phyloP scores from a whole-genome alignment of 1,284 basidiomycete genomes.

The Pholiota adiposa region DNA sequence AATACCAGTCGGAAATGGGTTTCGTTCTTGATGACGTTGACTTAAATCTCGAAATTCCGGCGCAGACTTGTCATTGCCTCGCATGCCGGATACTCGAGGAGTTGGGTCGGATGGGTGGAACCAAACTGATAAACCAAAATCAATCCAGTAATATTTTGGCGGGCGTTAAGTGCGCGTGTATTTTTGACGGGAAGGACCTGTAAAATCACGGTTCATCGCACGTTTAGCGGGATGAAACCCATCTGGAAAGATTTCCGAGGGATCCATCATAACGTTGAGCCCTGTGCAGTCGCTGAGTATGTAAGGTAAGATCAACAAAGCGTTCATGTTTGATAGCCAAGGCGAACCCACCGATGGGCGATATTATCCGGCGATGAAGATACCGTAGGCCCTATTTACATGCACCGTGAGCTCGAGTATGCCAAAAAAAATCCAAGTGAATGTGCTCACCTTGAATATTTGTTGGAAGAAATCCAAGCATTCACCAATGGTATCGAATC shows the following conservation, averaged over 20 bases:
- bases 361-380: conserved; percentile 41
- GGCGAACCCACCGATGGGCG: conserved; percentile 38
- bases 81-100: conserved; percentile 21
- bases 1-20: conserved; percentile 36
- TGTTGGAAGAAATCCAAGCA: conserved; percentile 35
- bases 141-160: conserved; percentile 37
- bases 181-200: conserved; percentile 16
- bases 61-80: conserved; percentile 13
- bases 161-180: conserved; percentile 31
- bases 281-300: background rate
- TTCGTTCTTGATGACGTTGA: conserved; percentile 21
- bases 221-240: conserved; percentile 28
- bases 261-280: conserved; percentile 40
- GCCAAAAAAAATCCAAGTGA: too few relatives aligned
- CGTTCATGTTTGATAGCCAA: background rate
- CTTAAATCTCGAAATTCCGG: conserved; percentile 16
- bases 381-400: conserved; percentile 33
- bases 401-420: background rate
- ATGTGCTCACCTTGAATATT: conserved; percentile 34
- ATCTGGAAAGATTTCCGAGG: conserved; percentile 27
- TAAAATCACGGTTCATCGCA: conserved; percentile 24
- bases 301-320: background rate
- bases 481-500: conserved; percentile 37
- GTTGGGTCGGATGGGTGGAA: conserved; percentile 24
- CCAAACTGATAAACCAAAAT: conserved; percentile 35